These are phyloP conservation scores for Gremmenia infestans DNA, from an alignment of 2,329 filamentous ascomycete species.

Conservation along the genomic window DNA sequence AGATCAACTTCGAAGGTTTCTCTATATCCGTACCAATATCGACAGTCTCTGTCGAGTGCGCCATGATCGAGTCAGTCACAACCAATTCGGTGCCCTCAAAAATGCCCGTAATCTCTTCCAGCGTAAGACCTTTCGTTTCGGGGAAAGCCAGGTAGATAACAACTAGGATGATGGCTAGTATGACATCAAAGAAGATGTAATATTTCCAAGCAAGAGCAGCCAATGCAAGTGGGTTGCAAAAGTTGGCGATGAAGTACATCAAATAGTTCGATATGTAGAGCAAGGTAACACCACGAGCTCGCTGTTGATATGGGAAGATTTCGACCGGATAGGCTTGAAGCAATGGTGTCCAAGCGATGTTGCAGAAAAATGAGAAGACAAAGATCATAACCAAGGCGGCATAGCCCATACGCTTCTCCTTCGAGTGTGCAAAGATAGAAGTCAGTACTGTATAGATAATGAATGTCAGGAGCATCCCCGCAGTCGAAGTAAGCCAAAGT, in stretches of 20 bases:
- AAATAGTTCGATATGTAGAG: not conserved
- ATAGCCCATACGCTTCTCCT: conserved; percentile 17
- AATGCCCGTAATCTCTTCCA: conserved; percentile 35
- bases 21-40: no score
- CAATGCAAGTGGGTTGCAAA: conserved; percentile 33
- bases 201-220: conserved; percentile 36
- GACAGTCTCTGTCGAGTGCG: no score
- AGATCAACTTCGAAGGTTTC: no score
- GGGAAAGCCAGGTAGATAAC: conserved; percentile 26
- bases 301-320: conserved; percentile 35
- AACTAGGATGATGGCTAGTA: conserved; percentile 2
- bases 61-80: no score
- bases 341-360: conserved; percentile 20
- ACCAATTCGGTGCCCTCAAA: conserved; percentile 3
- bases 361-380: conserved; percentile 40
- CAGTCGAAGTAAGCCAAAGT: conserved; percentile 15
- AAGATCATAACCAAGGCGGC: conserved; percentile 54
- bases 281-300: conserved; percentile 27
- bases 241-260: not conserved
- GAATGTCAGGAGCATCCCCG: conserved; percentile 26
- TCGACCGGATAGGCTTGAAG: conserved; percentile 26
- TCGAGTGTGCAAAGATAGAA: conserved; percentile 14
- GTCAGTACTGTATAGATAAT: conserved; percentile 19
- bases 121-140: conserved; percentile 35
- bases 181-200: conserved; percentile 36